Evolutionary conservation across 2,329 filamentous ascomycete genomes (phyloP).

Genomic region (Teratosphaeria destructans): DNA sequence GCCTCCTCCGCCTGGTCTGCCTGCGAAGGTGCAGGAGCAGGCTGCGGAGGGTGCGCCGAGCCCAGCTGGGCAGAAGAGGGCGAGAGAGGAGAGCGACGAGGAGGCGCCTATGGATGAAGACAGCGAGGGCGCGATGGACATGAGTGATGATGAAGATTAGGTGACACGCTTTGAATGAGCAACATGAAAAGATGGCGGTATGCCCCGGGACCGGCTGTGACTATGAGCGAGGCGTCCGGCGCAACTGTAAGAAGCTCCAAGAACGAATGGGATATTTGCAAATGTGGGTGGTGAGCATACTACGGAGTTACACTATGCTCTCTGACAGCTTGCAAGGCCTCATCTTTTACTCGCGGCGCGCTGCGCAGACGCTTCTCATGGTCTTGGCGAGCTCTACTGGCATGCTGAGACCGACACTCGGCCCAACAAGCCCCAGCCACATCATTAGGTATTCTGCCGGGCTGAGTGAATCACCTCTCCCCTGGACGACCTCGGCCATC

Average conservation of each 20-base stretch:
- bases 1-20: conserved; percentile 50
- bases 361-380: neutral
- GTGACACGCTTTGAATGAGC: neutral
- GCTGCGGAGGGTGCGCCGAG: conserved; percentile 39
- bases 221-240: neutral
- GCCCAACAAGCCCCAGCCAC: conserved; percentile 83
- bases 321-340: neutral
- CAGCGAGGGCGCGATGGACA: conserved; percentile 50
- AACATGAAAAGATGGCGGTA: neutral
- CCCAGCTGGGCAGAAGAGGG: conserved; percentile 46
- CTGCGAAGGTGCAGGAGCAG: conserved; percentile 14
- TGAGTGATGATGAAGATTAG: conserved; percentile 61
- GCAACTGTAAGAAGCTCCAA: neutral
- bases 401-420: conserved; percentile 58
- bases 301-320: neutral
- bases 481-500: conserved; percentile 44
- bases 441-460: conserved; percentile 65
- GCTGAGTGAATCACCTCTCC: conserved; percentile 20
- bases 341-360: neutral
- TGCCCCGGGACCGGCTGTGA: neutral
- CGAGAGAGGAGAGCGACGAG: conserved; percentile 32
- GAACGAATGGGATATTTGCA: neutral
- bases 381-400: conserved; percentile 12
- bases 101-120: conserved; percentile 32
- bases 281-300: neutral